Percentiles rank a stretch among this genome's conserved stretches.
These are phyloP conservation scores for Echeveria elegans DNA, from an alignment of 164 flowering plant genomes.

Conservation along the genomic window DNA sequence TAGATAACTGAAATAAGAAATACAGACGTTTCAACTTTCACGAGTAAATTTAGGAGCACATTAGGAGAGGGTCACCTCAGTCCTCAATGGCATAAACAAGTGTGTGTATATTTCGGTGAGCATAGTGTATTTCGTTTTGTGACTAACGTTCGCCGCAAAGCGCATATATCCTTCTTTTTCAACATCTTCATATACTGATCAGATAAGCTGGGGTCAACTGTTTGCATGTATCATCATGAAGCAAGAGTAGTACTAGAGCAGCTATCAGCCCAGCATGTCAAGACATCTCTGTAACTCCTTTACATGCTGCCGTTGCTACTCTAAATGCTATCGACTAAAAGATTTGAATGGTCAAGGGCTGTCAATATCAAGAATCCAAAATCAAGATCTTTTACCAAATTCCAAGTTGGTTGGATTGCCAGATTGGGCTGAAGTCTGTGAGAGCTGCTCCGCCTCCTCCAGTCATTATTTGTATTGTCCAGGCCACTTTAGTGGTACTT, in stretches of 20 bases:
- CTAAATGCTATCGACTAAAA: conserved; percentile 77
- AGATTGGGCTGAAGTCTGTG: conserved; percentile 31
- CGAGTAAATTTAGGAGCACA: too few relatives aligned
- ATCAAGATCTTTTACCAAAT: conserved; percentile 54
- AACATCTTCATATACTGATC: background rate
- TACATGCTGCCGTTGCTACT: conserved; percentile 77
- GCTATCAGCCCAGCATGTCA: conserved; percentile 65
- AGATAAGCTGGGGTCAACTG: background rate
- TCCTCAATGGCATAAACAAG: too few relatives aligned
- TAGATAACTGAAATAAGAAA: too few relatives aligned
- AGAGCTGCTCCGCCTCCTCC: conserved; percentile 78
- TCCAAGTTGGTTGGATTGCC: conserved; percentile 69
- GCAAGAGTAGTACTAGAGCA: conserved; percentile 69
- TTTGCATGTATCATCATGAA: conserved; percentile 16
- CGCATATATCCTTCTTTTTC: too few relatives aligned
- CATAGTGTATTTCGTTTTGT: too few relatives aligned
- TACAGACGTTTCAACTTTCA: too few relatives aligned
- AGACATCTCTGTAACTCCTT: conserved; percentile 65
- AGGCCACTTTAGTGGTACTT: conserved; percentile 41
- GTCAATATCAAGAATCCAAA: conserved; percentile 75
- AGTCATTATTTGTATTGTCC: conserved; percentile 77
- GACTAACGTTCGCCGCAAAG: too few relatives aligned
- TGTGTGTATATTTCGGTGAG: too few relatives aligned
- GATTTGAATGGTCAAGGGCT: conserved; percentile 71
- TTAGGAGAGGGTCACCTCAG: too few relatives aligned